Percentiles rank a stretch among this genome's conserved stretches.
Evolutionary conservation across 306 rosid species (phyloP).

Genomic region (Ormosia emarginata): DNA sequence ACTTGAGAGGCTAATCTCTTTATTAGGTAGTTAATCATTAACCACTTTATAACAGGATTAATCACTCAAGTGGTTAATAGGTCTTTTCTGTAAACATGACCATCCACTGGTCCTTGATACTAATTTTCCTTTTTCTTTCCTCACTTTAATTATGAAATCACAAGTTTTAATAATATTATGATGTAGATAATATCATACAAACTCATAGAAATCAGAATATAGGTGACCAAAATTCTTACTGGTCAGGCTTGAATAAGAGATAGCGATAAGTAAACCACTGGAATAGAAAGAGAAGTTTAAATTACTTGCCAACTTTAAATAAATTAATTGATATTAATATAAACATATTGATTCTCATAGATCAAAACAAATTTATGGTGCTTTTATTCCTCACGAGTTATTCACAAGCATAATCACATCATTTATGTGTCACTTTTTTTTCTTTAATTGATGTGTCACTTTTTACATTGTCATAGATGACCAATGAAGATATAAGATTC

Average conservation of each 20-base stretch:
- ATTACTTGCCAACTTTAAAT: constrained; percentile 16
- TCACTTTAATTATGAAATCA: neutral
- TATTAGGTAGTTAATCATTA: neutral
- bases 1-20: neutral
- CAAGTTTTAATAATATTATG: neutral
- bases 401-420: neutral
- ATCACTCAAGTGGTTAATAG: neutral
- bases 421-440: too few species aligned
- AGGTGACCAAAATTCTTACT: constrained; percentile 43
- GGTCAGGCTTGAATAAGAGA: constrained; percentile 84
- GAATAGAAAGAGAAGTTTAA: constrained; percentile 32
- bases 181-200: neutral
- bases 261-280: constrained; percentile 98
- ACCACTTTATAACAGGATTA: neutral
- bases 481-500: too few species aligned
- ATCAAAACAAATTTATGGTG: neutral
- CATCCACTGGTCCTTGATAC: neutral
- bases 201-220: neutral
- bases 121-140: neutral
- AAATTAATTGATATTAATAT: neutral
- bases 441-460: too few species aligned
- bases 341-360: neutral
- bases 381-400: neutral
- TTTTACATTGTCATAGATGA: too few species aligned
- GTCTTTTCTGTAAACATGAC: neutral